These are phyloP conservation scores for Dactylellina haptotyla DNA, from an alignment of 2,329 filamentous ascomycete species.

Conservation along the genomic window DNA sequence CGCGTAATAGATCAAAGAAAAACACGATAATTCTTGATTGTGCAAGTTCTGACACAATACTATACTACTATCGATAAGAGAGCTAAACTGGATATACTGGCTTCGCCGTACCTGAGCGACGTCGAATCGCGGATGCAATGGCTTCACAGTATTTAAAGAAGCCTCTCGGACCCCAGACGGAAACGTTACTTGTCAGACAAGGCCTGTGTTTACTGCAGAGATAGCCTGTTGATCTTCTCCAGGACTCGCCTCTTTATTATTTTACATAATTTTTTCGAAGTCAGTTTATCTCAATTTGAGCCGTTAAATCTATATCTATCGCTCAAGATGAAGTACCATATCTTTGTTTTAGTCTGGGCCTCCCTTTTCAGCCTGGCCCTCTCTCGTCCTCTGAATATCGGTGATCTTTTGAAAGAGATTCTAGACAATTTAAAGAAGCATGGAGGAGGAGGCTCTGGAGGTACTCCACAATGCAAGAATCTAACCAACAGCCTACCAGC, in stretches of 20 bases:
- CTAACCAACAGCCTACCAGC: constrained; percentile 18
- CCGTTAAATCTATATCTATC: neutral
- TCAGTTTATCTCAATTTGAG: neutral
- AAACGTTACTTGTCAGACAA: no score
- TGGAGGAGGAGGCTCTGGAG: neutral
- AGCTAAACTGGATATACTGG: neutral
- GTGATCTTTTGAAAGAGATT: neutral
- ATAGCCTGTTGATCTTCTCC: neutral
- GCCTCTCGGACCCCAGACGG: neutral
- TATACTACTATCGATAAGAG: no score
- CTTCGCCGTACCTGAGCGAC: neutral
- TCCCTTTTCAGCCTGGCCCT: constrained; percentile 8
- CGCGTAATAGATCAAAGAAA: neutral
- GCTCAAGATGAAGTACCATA: neutral
- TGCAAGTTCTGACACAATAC: no score
- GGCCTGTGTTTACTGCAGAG: no score
- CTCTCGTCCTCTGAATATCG: neutral
- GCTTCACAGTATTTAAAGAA: neutral
- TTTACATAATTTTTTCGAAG: neutral
- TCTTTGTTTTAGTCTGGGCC: constrained; percentile 13
- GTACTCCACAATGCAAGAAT: constrained; percentile 3
- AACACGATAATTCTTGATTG: no score
- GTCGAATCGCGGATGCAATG: neutral
- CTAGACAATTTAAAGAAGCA: no score
- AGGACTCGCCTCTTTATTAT: no score